Base-by-base conservation (phyloP, 306 rosid genomes). In the Acacia acuminata region DNA sequence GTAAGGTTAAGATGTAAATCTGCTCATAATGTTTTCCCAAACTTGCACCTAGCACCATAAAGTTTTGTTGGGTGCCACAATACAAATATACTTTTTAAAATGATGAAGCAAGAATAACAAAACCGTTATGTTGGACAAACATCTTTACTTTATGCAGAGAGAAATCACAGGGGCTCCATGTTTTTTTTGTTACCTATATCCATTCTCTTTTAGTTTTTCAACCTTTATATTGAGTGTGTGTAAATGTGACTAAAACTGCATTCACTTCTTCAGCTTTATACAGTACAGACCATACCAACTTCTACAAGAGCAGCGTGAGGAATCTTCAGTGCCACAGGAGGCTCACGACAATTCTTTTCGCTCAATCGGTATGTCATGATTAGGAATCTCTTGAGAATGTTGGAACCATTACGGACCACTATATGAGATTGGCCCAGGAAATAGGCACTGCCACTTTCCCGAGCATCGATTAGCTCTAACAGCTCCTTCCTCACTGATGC, bases 251-350 rank as follows among this genome's bases (percentile, higher is more conserved):
- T 45, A 25, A 45, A 71, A 60, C 7, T 72, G 2, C 50, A 51
- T 5, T 42, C 64, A 56, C 58, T 75, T 84, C 4, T 75, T 20
- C 64, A 73, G n/a, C 34, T 75, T 70, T 74, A 91, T 72, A 92
- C 79, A 55, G 83, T 79, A 73, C 88, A 89, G 17, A 89, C 87
- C 88, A 87, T 86, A 71, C 97, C 97, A 87, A 93, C 97, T 88
- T 93, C 86, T 32, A 93, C 93, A 64, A 93, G 94, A 69, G 98
- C 98, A 80, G 96, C 96, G 82, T 89, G 96, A 88, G 97, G 98
- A 73, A 91, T 89, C 66, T 87, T 89, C 8, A 94, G 88, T 32
- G 92, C 98, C 5, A 90, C 92, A 0, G 90, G 91, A 77, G 93
- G 83, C 76, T 91, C 88, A 25, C 98, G 76, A 63, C 92, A 82